These are phyloP conservation scores for Auricularia cornea DNA, from an alignment of 768 basidiomycete species.

Conservation along the genomic window DNA sequence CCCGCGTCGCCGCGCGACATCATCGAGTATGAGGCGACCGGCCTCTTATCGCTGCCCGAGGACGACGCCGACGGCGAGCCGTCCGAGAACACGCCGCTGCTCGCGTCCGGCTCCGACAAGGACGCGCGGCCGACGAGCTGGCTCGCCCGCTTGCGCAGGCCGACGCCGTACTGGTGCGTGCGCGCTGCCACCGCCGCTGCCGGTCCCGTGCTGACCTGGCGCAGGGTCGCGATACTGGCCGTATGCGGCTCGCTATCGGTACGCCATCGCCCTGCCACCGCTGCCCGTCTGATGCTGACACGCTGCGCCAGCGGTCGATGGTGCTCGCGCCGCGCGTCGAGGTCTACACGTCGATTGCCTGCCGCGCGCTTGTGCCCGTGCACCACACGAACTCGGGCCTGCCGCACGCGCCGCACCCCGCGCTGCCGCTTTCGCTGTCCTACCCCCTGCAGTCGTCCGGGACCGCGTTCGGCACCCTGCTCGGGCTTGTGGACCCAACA, in stretches of 20 bases:
- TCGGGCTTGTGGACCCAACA: conserved; percentile 4
- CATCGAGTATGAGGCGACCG: background rate
- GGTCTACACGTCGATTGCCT: conserved; percentile 71
- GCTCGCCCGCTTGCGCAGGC: background rate
- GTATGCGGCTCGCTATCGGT: background rate
- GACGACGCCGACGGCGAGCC: background rate
- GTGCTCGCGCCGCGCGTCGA: conserved; percentile 72
- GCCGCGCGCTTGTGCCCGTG: conserved; percentile 20
- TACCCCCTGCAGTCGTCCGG: conserved; percentile 3
- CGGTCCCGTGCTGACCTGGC: background rate
- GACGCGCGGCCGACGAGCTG: background rate
- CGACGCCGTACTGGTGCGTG: background rate
- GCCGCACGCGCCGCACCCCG: conserved; percentile 4
- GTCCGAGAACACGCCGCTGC: background rate
- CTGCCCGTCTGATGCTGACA: background rate
- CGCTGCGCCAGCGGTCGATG: conserved; percentile 53
- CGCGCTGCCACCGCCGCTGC: background rate
- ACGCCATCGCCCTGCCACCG: background rate
- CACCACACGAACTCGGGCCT: background rate
- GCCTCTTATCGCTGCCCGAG: background rate
- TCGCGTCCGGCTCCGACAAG: background rate
- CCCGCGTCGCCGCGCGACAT: background rate
- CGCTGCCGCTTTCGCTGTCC: conserved; percentile 10
- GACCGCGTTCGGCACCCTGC: conserved; percentile 4
- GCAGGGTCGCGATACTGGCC: background rate